Base-by-base conservation (phyloP, 345 rosid genomes). In the Litchi chinensis region DNA sequence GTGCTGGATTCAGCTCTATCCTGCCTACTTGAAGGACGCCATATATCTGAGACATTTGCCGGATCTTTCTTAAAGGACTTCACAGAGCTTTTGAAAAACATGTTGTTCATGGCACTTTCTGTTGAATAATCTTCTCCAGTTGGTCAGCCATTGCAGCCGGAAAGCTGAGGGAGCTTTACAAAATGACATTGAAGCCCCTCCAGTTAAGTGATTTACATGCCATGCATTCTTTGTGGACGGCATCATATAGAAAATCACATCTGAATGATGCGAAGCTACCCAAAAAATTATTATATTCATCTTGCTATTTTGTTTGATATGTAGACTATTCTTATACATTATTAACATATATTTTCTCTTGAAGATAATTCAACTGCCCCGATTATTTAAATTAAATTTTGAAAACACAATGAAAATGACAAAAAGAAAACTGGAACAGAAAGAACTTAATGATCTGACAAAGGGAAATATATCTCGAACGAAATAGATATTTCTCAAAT, bases 151-250 rank as follows among this genome's bases (percentile, higher is more conserved):
- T 69, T 85, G 37, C 78, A 74, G 64, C 77, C 2, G 86, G 65
- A 68, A 93, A 92, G 83, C 90, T 93, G 24, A 93, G 89, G 82
- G 95, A 92, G 64, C 92, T 93, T 0, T 93, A 95, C 77, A 93
- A 85, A 76, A 86, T 87, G 91, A 87, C 98, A 46, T 83, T 93
- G 82, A 92, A 85, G 75, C 88, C 90, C 90, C 16, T 81, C 83
- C 15, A 87, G 62, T 78, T 90, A 59, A 70, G 83, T 37, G 90
- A 88, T 73, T 87, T 95, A 77, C 78, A 86, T 63, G 80, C 82
- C 28, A 90, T 93, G 91, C 85, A 32, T 71, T 10, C 79, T 48
- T 74, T 91, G 77, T 95, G 97, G 97, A 81, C 85, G 79, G 89
- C 97, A 15, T 80, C 77, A 57, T 65, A 13, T 5, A 65, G 71